phyloP scores from a whole-genome alignment of 176 grass and related monocot genomes.

The Phoenix dactylifera region DNA sequence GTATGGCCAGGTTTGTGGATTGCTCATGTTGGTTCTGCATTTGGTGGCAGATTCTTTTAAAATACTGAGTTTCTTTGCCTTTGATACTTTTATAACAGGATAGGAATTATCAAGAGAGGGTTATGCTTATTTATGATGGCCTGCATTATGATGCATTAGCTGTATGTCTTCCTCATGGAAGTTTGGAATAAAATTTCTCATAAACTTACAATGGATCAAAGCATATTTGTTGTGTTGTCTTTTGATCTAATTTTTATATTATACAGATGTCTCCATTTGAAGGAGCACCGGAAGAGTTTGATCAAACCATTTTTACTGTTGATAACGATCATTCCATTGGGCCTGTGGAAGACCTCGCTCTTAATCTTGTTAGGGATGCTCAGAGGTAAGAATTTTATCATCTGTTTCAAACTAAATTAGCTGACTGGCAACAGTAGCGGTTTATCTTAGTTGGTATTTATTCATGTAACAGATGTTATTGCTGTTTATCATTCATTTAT shows the following conservation, averaged over 20 bases:
- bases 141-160: constrained; percentile 93
- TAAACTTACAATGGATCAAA: no score
- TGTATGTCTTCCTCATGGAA: constrained; percentile 42
- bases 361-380: constrained; percentile 68
- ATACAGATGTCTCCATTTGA: constrained; percentile 82
- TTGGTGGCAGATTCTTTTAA: background rate
- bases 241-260: constrained; percentile 6
- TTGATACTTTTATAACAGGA: constrained; percentile 33
- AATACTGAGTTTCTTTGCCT: background rate
- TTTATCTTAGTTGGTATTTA: background rate
- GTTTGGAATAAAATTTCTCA: background rate
- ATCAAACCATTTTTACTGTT: constrained; percentile 84
- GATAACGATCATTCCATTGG: constrained; percentile 53
- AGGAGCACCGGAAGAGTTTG: constrained; percentile 84
- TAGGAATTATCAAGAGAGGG: constrained; percentile 69
- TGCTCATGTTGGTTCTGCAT: background rate
- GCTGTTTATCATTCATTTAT: no score
- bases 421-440: background rate
- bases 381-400: constrained; percentile 37
- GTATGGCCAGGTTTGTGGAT: constrained; percentile 72
- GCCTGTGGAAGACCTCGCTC: constrained; percentile 58
- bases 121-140: constrained; percentile 95
- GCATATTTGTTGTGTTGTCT: no score
- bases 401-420: constrained; percentile 2
- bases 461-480: constrained; percentile 4